Base-by-base conservation (phyloP, 176 grass and related monocot genomes). In the Alloteropsis semialata region DNA sequence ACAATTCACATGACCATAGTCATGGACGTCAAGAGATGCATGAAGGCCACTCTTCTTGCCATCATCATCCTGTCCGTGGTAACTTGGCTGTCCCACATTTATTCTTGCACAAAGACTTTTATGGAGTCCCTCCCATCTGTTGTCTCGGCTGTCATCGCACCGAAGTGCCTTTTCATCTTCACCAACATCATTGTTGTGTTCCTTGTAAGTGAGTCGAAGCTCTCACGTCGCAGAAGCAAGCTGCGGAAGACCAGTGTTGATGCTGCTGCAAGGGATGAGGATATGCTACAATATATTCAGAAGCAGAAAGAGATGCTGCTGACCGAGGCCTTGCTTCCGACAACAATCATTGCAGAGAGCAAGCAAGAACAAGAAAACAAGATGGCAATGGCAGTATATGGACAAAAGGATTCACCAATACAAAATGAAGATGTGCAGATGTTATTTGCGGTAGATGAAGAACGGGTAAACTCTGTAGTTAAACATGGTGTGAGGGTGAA, bases 101-200 rank as follows among this genome's bases (percentile, higher is more conserved):
- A 78, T 50, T 69, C 84, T 39, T 82, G 54, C 64, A 3, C 82
- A 1, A 73, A 43, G 63, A 17, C 24, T 28, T 89, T 93, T 77
- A 41, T 84, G n/a, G 76, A 82, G 24, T 87, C 72, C 3, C 65
- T 93, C 32, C 86, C 79, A 10, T 69, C 51, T n/a, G 48, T 84
- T 6, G 45, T 69, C 21, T 87, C 82, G 4, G 19, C 46, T 17
- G 13, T 82, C 37, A 2, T 76, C 25, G 69, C 49, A 1, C 94
- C 91, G 4, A 97, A 85, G 42, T 93, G 76, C 48, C 62, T 87
- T 24, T 97, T 97, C 50, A 14, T 93, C 29, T 75, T 97, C 58
- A 91, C 84, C 66, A 93, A 97, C 77, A 72, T 97, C 39, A 97
- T 97, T 45, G 65, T 97, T 56, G n/a, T 91, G 38, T 93, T 89